Base-by-base conservation (phyloP, 2,329 filamentous ascomycete species). In the Ophiobolus disseminans region DNA sequence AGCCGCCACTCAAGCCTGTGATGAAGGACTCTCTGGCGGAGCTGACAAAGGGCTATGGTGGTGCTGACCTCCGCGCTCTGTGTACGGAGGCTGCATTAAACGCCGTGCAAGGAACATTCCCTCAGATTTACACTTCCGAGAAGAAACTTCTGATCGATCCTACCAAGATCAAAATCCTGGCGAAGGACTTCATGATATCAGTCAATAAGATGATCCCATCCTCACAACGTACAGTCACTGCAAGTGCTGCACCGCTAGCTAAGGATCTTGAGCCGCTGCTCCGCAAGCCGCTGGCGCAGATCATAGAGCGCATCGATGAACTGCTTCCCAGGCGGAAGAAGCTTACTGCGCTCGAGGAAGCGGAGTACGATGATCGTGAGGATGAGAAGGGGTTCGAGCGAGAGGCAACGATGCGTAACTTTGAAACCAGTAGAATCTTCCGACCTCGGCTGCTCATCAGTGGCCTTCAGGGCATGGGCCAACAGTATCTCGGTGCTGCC, bases 51-150 rank as follows among this genome's bases (percentile, higher is more conserved):
- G 95, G 95, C 11, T 97, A 97, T 62, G 94, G 93, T 54, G 94
- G 94, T 81, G 94, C 94, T 21, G 94, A 99, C 75, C 78, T 99
- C 55, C 86, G 94, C 54, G 93, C 94, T 10, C 81, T 99, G 23
- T 97, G 92, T 73, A 99, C 94, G 0, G 94, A 99, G 78, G 93
- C 94, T 26, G 91, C 94, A 3, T 79, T 99, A 49, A 99, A 99
- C 71, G 89, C 94, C 2, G 94, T 99, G 19, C 94, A 99, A 73
- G 84, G 94, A 62, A 93, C 90, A 3, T 99, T 95, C 68, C 94
- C 94, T 13, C 94, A 99, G 66, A 97, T 99, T 54, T 99, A 99
- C 77, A 84, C 85, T 19, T 93, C 92, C 0, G 87, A 89, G 57
- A 86, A 95, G 70, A 97, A 97, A 75, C 84, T 97, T 23, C 76